Percentiles rank a stretch among this genome's conserved stretches.
Evolutionary conservation across 345 rosid genomes (phyloP).

Genomic region (Aurinia saxatilis): DNA sequence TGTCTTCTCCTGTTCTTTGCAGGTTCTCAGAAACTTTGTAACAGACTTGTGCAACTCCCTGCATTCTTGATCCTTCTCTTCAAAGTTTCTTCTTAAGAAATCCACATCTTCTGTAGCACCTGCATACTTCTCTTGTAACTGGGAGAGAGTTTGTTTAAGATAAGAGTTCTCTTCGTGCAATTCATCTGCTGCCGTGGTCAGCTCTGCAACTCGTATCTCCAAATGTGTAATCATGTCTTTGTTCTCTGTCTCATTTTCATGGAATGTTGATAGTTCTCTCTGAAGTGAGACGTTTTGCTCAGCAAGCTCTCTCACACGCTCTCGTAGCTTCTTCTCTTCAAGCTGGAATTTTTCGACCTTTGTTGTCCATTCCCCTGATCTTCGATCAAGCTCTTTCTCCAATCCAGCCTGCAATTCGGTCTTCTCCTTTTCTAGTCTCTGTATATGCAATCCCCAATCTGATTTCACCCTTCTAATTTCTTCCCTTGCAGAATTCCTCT

Average conservation of each 20-base stretch:
- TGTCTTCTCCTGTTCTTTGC: constrained; percentile 83
- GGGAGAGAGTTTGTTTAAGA: constrained; percentile 43
- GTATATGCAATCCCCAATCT: constrained; percentile 49
- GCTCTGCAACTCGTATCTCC: constrained; percentile 53
- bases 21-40: constrained; percentile 56
- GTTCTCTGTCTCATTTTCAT: constrained; percentile 64
- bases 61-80: constrained; percentile 88
- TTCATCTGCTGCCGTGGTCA: constrained; percentile 48
- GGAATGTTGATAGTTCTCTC: constrained; percentile 63
- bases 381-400: constrained; percentile 96
- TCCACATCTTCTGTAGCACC: constrained; percentile 46
- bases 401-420: constrained; percentile 64
- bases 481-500: constrained; percentile 61
- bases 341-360: constrained; percentile 74
- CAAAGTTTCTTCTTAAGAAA: constrained; percentile 56
- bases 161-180: constrained; percentile 44
- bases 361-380: constrained; percentile 84
- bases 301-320: constrained; percentile 90
- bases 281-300: constrained; percentile 96
- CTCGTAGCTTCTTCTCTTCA: constrained; percentile 92
- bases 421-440: constrained; percentile 71
- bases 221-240: constrained; percentile 46
- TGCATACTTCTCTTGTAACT: constrained; percentile 44
- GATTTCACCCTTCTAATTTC: constrained; percentile 44
- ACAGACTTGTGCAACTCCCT: constrained; percentile 77